Evolutionary conservation across 2,329 filamentous ascomycete species (phyloP).

Genomic region (Dendrostoma leiphaemia): DNA sequence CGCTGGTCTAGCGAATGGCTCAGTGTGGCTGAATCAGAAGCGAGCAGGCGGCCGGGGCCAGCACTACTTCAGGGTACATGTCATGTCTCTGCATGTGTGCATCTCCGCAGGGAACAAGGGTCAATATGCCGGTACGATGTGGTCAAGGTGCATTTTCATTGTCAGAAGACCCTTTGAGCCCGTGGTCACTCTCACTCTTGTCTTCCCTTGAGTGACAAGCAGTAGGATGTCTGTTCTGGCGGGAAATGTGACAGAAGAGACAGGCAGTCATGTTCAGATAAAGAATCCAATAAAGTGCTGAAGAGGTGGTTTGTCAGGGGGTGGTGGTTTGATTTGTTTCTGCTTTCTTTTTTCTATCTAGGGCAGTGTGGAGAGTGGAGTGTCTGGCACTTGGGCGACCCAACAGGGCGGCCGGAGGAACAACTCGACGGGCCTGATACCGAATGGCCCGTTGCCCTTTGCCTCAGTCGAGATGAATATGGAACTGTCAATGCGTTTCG

Average conservation of each 20-base stretch:
- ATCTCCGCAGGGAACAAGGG: constrained; percentile 10
- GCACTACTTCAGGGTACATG: constrained; percentile 10
- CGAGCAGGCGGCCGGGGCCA: not conserved
- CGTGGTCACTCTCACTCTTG: not conserved
- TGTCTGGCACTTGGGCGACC: too few species aligned
- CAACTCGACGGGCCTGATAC: not conserved
- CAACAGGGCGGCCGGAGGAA: too few species aligned
- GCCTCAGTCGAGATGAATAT: constrained; percentile 12
- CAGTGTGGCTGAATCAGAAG: constrained; percentile 1
- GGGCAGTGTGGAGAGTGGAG: not conserved
- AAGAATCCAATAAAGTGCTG: not conserved
- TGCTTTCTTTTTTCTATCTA: not conserved
- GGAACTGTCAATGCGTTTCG: constrained; percentile 6
- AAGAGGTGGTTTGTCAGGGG: too few species aligned
- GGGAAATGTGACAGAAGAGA: not conserved
- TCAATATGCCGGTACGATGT: constrained; percentile 10
- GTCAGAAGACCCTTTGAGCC: constrained; percentile 9
- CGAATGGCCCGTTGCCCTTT: constrained; percentile 9
- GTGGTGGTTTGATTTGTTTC: too few species aligned
- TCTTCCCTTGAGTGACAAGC: not conserved
- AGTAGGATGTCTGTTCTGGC: not conserved
- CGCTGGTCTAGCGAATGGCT: not conserved
- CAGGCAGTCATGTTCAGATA: not conserved
- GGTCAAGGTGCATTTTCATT: constrained; percentile 6
- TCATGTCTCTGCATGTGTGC: not conserved